phyloP scores from a whole-genome alignment of 2,329 filamentous ascomycete genomes.

The Sphaceloma murrayae region DNA sequence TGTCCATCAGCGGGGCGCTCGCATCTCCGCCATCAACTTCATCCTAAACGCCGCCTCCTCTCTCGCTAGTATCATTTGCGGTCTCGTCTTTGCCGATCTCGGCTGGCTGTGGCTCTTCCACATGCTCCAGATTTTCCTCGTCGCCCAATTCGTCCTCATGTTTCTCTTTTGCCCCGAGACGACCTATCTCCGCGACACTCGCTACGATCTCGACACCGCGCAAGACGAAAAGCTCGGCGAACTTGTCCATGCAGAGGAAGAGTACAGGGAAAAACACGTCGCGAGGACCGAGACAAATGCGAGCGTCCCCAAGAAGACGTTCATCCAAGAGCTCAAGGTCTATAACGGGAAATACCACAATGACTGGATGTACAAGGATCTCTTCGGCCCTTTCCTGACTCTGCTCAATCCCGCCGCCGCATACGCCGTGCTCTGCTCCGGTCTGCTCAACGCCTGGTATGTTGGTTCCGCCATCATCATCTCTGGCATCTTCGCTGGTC shows the following conservation, averaged over 20 bases:
- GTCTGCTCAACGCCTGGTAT: slow-evolving; percentile 21
- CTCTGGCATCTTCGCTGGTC: slow-evolving; percentile 20
- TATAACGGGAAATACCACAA: slow-evolving; percentile 19
- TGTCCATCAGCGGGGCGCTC: slow-evolving; percentile 23
- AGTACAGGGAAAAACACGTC: slow-evolving; percentile 11
- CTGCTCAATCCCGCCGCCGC: slow-evolving; percentile 20
- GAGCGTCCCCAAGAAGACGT: slow-evolving; percentile 20
- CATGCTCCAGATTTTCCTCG: slow-evolving; percentile 23
- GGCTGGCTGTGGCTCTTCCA: slow-evolving; percentile 24
- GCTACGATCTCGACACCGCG: slow-evolving; percentile 19
- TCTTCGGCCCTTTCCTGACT: slow-evolving; percentile 21
- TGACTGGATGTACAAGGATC: slow-evolving; percentile 21
- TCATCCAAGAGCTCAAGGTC: slow-evolving; percentile 20
- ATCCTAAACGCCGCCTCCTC: slow-evolving; percentile 25
- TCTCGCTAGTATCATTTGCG: slow-evolving; percentile 22
- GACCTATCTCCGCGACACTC: slow-evolving; percentile 23
- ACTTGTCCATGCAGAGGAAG: slow-evolving; percentile 19
- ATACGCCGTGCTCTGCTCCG: slow-evolving; percentile 19
- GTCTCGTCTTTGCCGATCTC: slow-evolving; percentile 19
- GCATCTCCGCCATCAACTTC: slow-evolving; percentile 22
- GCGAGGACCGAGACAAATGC: slow-evolving; percentile 7
- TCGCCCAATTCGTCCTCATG: slow-evolving; percentile 25
- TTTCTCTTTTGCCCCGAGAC: slow-evolving; percentile 27
- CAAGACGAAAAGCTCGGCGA: slow-evolving; percentile 19
- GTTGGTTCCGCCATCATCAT: slow-evolving; percentile 23